Percentiles rank a stretch among this genome's conserved stretches.
Conservation (phyloP, 2,329 filamentous ascomycete species). For the Penicillium sp. region DNA sequence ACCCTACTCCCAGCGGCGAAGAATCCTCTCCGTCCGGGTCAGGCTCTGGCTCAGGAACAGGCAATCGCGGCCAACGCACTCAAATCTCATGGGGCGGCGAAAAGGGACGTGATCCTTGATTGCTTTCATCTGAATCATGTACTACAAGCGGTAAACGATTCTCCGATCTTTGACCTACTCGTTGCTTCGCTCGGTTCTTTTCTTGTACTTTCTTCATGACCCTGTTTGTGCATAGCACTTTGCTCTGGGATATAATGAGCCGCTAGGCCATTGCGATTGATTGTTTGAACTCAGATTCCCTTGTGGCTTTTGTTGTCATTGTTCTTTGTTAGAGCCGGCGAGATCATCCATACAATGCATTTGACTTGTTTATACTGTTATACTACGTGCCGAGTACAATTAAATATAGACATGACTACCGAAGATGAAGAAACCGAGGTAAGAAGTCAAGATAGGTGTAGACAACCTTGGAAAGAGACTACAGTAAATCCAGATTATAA, state of each 20-base stretch:
- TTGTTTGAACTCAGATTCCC: conserved; percentile 1
- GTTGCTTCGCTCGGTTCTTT: neutral
- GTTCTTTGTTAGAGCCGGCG: conserved; percentile 7
- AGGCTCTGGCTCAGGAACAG: conserved; percentile 12
- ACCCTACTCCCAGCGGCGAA: conserved; percentile 19
- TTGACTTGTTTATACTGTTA: neutral
- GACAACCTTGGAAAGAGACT: too few species aligned
- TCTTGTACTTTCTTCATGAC: conserved; percentile 6
- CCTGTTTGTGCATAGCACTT: conserved; percentile 12
- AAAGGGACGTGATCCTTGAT: conserved; percentile 27
- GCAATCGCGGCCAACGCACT: conserved; percentile 24
- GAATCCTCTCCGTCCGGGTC: conserved; percentile 18
- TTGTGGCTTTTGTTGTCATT: conserved; percentile 1
- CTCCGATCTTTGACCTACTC: too few species aligned
- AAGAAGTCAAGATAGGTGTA: too few species aligned
- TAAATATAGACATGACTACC: too few species aligned
- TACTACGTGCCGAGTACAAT: too few species aligned
- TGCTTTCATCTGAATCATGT: neutral
- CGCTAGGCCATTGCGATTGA: neutral
- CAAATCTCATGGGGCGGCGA: conserved; percentile 41
- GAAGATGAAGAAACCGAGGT: too few species aligned
- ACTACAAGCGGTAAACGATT: too few species aligned
- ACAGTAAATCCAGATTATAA: too few species aligned
- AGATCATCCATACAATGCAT: conserved; percentile 9
- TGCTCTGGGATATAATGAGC: conserved; percentile 7